These are phyloP conservation scores for Colletotrichum liaoningense DNA, from an alignment of 2,329 filamentous ascomycete genomes.

Conservation along the genomic window DNA sequence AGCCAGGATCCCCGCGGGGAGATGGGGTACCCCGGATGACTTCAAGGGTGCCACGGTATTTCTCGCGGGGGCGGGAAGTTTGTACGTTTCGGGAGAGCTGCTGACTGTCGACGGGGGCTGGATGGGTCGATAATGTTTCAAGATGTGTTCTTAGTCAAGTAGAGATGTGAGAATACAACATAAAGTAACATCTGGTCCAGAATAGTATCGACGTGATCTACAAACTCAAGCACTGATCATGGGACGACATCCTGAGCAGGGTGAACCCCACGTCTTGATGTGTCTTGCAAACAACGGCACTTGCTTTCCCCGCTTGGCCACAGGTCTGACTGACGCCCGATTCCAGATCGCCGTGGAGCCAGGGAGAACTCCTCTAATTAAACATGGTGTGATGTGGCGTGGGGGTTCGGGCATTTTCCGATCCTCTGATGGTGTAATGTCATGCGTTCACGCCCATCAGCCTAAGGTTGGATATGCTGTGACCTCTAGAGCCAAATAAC, in stretches of 20 bases:
- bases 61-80: conserved; percentile 78
- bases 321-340: neutral
- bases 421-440: neutral
- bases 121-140: conserved; percentile 78
- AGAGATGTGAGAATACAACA: neutral
- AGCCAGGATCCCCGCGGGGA: conserved; percentile 82
- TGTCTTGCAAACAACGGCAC: neutral
- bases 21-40: conserved; percentile 87
- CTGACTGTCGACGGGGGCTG: conserved; percentile 90
- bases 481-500: no score
- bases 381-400: neutral
- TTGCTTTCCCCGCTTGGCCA: neutral
- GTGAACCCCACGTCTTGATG: neutral
- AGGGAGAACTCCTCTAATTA: neutral
- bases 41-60: conserved; percentile 87
- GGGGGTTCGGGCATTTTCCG: neutral
- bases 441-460: no score
- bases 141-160: neutral
- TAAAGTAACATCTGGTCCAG: neutral
- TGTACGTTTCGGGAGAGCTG: conserved; percentile 85
- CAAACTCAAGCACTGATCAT: neutral
- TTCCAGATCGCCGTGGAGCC: neutral
- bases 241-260: neutral
- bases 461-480: no score
- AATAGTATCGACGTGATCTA: neutral